Base-by-base conservation (phyloP, 164 flowering plant species). In the Hamamelis virginiana region DNA sequence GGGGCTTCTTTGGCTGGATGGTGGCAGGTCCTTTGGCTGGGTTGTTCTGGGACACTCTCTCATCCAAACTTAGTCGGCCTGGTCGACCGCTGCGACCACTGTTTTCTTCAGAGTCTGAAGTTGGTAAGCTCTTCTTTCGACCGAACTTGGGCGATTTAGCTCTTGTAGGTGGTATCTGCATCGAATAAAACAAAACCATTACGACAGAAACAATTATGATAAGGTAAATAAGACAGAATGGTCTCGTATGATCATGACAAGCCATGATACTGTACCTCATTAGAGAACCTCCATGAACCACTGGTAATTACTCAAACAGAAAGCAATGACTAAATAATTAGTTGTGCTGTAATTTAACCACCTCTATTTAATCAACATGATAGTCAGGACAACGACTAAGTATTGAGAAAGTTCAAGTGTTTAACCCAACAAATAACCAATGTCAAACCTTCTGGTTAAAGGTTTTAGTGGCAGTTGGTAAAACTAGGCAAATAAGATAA, bases 131-230 rank as follows among this genome's bases (percentile, higher is more conserved):
- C 86, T 91, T 95, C 64, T 60, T 88, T 25, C 97, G 83, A 23
- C 97, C 97, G 55, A 95, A 85, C 73, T 92, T 95, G 50, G 98
- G 98, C 66, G 99, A 95, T 77, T 86, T 92, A 18, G 98, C 83
- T 76, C 98, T 88, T 9, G 98, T 94, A 38, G 96, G 73, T 23
- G 97, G 98, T 67, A 86, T 86, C 98, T 94, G 80, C 76, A 77
- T 63, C 41, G 74, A 60, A 63, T 43, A 2, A 25, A 22, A 45
- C 14, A 22, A 25, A 21, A 55, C 6, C 13, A 55, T 33, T 33
- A 33, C 41, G 6, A 33, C 6, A 33, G 41, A 6, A 2, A 33
- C 63, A 28, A 3, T 28, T 15, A 5, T 1, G 21, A 28, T 16
- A 16, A 18, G 9, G 18, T 5, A 28, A 21, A 60, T 60, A 44